These are phyloP conservation scores for Tolypocladium ophioglossoides DNA, from an alignment of 2,329 filamentous ascomycete genomes.

Conservation along the genomic window DNA sequence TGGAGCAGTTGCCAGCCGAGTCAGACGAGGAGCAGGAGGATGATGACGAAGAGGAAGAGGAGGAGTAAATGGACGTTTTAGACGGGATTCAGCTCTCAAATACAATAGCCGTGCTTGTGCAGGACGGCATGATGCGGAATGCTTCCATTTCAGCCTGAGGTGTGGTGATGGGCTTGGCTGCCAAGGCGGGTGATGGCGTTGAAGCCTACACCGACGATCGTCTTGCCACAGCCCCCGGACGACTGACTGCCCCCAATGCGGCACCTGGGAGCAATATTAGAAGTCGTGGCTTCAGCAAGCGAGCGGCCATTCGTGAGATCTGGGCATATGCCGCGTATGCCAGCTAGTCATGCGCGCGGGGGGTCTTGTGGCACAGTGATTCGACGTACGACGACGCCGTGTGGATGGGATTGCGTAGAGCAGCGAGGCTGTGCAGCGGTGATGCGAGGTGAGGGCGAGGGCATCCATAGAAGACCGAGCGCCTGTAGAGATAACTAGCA, in stretches of 20 bases:
- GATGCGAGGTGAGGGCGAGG: neutral
- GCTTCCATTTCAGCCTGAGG: neutral
- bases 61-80: neutral
- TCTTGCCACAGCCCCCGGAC: neutral
- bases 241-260: neutral
- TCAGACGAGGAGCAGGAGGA: conserved; percentile 23
- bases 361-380: neutral
- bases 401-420: conserved; percentile 5
- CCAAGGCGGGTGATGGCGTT: neutral
- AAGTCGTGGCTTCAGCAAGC: neutral
- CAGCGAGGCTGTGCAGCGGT: conserved; percentile 8
- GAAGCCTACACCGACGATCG: neutral
- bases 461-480: neutral
- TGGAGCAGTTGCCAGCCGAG: conserved; percentile 48
- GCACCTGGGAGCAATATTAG: neutral
- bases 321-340: neutral
- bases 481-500: no score
- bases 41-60: conserved; percentile 13
- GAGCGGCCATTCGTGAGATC: neutral
- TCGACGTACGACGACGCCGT: neutral
- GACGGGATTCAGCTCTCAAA: neutral
- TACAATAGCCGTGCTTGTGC: neutral
- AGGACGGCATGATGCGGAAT: neutral
- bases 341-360: neutral
- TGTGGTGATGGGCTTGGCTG: neutral